phyloP scores from a whole-genome alignment of 2,329 filamentous ascomycete genomes.

The Moelleriella libera region DNA sequence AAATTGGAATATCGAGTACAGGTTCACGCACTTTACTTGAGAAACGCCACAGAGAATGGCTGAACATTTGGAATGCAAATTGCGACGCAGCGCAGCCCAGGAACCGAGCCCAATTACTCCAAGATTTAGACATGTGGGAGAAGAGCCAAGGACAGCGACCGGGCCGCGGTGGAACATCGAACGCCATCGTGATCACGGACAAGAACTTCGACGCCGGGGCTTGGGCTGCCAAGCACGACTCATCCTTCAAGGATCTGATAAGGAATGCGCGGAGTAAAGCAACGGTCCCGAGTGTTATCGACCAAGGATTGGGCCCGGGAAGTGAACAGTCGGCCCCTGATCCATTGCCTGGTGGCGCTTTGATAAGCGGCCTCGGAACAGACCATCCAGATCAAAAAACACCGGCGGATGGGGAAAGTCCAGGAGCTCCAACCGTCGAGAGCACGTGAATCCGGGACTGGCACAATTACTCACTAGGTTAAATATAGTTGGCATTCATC shows the following conservation, averaged over 20 bases:
- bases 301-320: slow-evolving; percentile 1
- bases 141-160: slow-evolving; percentile 55
- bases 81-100: slow-evolving; percentile 71
- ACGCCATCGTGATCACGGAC: slow-evolving; percentile 45
- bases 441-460: no score
- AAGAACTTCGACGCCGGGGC: slow-evolving; percentile 77
- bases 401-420: no score
- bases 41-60: slow-evolving; percentile 78
- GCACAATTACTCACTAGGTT: no score
- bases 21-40: slow-evolving; percentile 61
- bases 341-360: background rate
- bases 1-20: slow-evolving; percentile 60
- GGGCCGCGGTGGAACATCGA: slow-evolving; percentile 26
- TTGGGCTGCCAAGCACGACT: slow-evolving; percentile 60
- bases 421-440: no score
- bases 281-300: slow-evolving; percentile 21
- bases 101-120: slow-evolving; percentile 54
- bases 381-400: no score
- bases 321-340: background rate
- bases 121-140: slow-evolving; percentile 79
- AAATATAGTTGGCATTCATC: no score
- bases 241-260: slow-evolving; percentile 68
- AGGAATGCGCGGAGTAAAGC: slow-evolving; percentile 44
- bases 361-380: no score
- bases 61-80: slow-evolving; percentile 94